Evolutionary conservation across 2,329 filamentous ascomycete species (phyloP).

Genomic region (Penicillium expansum): DNA sequence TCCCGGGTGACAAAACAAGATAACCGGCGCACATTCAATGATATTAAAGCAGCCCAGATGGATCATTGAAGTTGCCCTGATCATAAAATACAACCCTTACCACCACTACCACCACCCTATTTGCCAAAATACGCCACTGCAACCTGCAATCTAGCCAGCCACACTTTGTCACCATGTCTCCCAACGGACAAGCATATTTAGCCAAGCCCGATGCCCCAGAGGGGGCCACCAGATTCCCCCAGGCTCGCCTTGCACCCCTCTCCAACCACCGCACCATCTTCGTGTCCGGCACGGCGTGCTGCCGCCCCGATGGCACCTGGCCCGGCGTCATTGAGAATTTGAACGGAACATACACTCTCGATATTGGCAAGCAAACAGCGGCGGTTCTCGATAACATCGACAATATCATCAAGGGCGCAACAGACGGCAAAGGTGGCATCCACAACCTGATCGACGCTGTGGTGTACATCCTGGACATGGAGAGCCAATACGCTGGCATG

Average conservation of each 20-base stretch:
- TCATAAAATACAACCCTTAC: not conserved
- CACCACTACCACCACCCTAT: too few species aligned
- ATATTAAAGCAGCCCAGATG: not conserved
- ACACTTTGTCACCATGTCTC: constrained; percentile 23
- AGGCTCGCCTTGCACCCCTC: constrained; percentile 37
- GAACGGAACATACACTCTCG: constrained; percentile 36
- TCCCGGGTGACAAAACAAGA: not conserved
- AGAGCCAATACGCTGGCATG: constrained; percentile 45
- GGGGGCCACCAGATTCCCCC: constrained; percentile 32
- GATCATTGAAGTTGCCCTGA: not conserved
- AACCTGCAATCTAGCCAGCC: not conserved
- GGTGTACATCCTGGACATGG: constrained; percentile 45
- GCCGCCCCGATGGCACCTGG: constrained; percentile 35
- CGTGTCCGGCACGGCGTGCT: constrained; percentile 41
- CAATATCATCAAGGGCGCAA: constrained; percentile 39
- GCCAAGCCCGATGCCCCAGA: constrained; percentile 29
- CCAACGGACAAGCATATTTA: constrained; percentile 38
- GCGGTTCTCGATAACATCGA: constrained; percentile 42
- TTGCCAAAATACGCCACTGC: not conserved
- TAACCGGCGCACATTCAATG: not conserved
- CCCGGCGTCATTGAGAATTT: constrained; percentile 38
- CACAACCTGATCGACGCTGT: constrained; percentile 34
- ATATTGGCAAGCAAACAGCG: constrained; percentile 41
- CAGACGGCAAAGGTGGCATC: constrained; percentile 36
- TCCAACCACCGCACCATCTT: constrained; percentile 40